Percentiles rank a stretch among this genome's conserved stretches.
These are phyloP conservation scores for Solanum virginianum DNA, from an alignment of 257 asterid species.

Conservation along the genomic window DNA sequence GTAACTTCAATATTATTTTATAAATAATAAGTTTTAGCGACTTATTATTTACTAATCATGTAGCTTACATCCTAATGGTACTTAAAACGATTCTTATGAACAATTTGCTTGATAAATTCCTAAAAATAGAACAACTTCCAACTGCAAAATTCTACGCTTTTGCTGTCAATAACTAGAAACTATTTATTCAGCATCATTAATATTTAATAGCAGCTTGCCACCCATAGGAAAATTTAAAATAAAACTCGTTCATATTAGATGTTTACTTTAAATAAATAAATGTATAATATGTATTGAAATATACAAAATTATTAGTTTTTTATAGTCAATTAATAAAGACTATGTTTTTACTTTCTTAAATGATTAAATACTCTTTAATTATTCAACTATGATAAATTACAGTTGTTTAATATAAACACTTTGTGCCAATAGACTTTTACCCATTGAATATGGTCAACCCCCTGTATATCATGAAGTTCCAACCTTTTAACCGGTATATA, in stretches of 20 bases:
- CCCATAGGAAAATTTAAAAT: neutral
- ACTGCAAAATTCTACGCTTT: neutral
- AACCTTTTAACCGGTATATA: too few species aligned
- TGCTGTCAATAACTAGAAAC: neutral
- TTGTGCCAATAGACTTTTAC: too few species aligned
- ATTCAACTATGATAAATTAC: neutral
- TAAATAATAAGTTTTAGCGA: too few species aligned
- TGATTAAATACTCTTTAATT: neutral
- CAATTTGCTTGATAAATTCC: neutral
- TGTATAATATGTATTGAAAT: neutral
- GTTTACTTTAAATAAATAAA: neutral
- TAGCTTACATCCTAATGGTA: neutral
- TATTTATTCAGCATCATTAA: neutral
- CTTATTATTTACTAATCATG: neutral
- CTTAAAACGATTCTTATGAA: neutral
- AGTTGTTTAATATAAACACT: too few species aligned
- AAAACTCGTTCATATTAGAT: neutral
- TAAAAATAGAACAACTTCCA: neutral
- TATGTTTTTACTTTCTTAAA: neutral
- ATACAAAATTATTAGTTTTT: neutral
- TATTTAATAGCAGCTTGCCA: neutral
- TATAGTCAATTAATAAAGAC: neutral
- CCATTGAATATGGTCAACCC: too few species aligned
- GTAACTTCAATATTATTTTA: neutral
- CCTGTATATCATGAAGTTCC: too few species aligned